Conservation (phyloP, 148 eudicot genomes). For the Pouteria glomerata region DNA sequence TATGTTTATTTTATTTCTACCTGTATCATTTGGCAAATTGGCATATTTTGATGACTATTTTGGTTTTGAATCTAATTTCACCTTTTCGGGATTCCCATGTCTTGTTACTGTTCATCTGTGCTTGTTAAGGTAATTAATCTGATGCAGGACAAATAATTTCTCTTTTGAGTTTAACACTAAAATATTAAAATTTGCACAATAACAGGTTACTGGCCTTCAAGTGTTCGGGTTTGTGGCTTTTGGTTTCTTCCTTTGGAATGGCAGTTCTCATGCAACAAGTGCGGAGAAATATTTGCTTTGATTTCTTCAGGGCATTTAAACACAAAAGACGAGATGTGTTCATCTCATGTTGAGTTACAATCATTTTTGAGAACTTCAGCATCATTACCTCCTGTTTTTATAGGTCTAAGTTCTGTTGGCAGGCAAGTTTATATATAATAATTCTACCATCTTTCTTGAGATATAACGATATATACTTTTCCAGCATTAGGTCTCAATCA, state of each 20-base stretch:
- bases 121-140: background rate
- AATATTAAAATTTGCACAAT: background rate
- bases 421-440: constrained; percentile 37
- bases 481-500: background rate
- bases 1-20: constrained; percentile 18
- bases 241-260: constrained; percentile 83
- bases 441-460: background rate
- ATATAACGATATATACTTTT: background rate
- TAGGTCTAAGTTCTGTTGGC: constrained; percentile 78
- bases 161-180: background rate
- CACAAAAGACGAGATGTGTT: constrained; percentile 35
- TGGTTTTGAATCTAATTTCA: background rate
- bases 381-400: constrained; percentile 56
- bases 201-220: constrained; percentile 86
- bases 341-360: constrained; percentile 45
- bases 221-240: constrained; percentile 75
- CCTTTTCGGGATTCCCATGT: background rate
- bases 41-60: background rate
- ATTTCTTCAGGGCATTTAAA: constrained; percentile 19
- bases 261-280: constrained; percentile 82
- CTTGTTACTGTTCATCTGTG: background rate
- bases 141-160: background rate
- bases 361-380: constrained; percentile 39
- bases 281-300: constrained; percentile 41
- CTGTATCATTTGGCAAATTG: background rate